phyloP scores from a whole-genome alignment of 352 stramenopile genomes.

The Blastocystis sp. region DNA sequence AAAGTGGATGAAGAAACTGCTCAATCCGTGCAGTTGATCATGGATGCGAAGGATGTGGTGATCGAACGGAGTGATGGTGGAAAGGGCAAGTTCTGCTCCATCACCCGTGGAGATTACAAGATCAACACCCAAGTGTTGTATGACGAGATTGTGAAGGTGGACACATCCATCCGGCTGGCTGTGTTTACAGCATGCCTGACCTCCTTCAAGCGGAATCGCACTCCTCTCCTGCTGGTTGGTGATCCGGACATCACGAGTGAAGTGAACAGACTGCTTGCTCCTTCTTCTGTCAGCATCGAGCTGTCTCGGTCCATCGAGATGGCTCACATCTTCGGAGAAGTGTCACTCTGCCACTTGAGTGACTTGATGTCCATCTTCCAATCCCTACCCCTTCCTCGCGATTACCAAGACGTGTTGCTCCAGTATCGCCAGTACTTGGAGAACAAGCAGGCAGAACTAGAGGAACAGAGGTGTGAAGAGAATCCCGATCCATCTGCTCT shows the following conservation, averaged over 20 bases:
- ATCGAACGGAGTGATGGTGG: no score
- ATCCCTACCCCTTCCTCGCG: no score
- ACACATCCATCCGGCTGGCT: not conserved
- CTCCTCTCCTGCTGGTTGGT: conserved; percentile 29
- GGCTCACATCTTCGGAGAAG: not conserved
- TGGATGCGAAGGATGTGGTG: no score
- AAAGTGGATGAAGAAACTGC: not conserved
- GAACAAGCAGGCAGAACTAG: no score
- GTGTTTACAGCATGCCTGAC: not conserved
- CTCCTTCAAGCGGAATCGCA: not conserved
- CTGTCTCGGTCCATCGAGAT: not conserved
- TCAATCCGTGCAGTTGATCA: no score
- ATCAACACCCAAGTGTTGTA: not conserved
- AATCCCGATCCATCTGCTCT: not conserved
- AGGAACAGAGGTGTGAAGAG: not conserved
- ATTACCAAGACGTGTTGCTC: no score
- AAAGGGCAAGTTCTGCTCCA: no score
- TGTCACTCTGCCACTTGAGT: not conserved
- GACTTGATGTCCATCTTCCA: not conserved
- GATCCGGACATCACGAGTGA: not conserved
- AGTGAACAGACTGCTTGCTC: not conserved
- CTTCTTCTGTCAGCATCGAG: not conserved
- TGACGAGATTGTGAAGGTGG: not conserved
- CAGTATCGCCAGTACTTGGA: no score
- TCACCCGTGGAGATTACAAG: not conserved